Conservation (phyloP, 306 rosid species). For the Inga laurina region DNA sequence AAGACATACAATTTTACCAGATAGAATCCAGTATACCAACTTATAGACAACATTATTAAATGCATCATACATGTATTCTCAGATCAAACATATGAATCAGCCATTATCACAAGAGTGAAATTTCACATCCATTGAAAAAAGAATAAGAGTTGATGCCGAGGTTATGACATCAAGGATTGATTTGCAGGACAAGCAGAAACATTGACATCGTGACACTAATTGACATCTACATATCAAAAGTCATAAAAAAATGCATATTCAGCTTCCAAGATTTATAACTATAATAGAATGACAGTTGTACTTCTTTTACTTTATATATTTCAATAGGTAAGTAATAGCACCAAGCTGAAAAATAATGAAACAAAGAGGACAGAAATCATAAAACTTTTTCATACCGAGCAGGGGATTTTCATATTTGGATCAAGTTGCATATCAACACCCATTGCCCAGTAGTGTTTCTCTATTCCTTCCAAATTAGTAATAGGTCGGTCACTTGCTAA, state of each 20-base stretch:
- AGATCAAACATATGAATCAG: constrained; percentile 21
- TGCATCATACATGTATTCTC: constrained; percentile 18
- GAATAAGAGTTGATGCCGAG: constrained; percentile 2
- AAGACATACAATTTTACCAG: neutral
- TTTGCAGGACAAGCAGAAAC: neutral
- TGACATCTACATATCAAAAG: neutral
- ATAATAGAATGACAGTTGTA: neutral
- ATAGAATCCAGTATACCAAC: neutral
- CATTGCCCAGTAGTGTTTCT: constrained; percentile 59
- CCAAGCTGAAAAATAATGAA: constrained; percentile 1
- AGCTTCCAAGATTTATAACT: constrained; percentile 25
- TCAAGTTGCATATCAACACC: constrained; percentile 67
- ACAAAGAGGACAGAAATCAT: constrained; percentile 16
- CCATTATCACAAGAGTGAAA: neutral
- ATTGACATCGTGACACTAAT: neutral
- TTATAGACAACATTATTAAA: neutral
- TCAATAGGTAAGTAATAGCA: neutral
- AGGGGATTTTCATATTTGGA: constrained; percentile 84
- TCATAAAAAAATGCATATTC: neutral
- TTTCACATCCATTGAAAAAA: constrained; percentile 13
- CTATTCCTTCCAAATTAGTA: constrained; percentile 63
- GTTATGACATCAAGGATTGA: constrained; percentile 10
- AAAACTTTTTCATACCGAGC: constrained; percentile 62
- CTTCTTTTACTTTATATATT: constrained; percentile 27
- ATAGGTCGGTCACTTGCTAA: constrained; percentile 73